Percentiles rank a stretch among this genome's conserved stretches.
phyloP scores from a whole-genome alignment of 140 eudicot species.

The Bidens hawaiensis region DNA sequence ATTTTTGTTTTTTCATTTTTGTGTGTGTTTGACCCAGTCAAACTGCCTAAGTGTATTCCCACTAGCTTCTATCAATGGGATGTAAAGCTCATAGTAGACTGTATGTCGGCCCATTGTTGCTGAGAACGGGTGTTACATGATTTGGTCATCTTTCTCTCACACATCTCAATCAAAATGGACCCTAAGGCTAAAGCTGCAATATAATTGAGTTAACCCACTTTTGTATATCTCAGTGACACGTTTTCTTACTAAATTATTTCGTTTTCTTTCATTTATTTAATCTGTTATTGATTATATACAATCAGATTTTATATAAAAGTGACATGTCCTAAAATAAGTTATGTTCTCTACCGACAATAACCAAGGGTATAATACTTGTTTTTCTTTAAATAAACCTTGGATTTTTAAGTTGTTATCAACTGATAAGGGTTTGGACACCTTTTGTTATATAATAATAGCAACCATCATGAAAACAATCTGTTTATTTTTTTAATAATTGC shows the following conservation, averaged over 20 bases:
- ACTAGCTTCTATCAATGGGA: constrained; percentile 34
- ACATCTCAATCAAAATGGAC: constrained; percentile 11
- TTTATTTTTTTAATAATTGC: too few relatives aligned
- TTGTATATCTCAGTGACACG: background rate
- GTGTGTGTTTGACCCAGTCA: constrained; percentile 31
- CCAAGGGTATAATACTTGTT: too few relatives aligned
- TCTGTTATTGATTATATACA: background rate
- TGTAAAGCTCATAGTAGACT: constrained; percentile 30
- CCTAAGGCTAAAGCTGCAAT: background rate
- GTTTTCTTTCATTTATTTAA: background rate
- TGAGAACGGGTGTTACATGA: background rate
- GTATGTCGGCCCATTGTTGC: constrained; percentile 26
- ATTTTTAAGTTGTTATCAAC: too few relatives aligned
- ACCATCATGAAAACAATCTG: too few relatives aligned
- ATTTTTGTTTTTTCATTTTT: constrained; percentile 8
- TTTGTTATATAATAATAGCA: too few relatives aligned
- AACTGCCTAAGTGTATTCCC: constrained; percentile 26
- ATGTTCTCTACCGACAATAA: too few relatives aligned
- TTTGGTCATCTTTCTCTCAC: constrained; percentile 9
- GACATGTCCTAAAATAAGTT: background rate
- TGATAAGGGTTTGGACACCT: too few relatives aligned
- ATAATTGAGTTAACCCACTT: background rate
- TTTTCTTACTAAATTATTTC: too few relatives aligned
- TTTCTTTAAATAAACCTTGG: too few relatives aligned
- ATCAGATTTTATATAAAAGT: background rate